Evolutionary conservation across 129 eudicot genomes (phyloP).

Genomic region (Centella asiatica): DNA sequence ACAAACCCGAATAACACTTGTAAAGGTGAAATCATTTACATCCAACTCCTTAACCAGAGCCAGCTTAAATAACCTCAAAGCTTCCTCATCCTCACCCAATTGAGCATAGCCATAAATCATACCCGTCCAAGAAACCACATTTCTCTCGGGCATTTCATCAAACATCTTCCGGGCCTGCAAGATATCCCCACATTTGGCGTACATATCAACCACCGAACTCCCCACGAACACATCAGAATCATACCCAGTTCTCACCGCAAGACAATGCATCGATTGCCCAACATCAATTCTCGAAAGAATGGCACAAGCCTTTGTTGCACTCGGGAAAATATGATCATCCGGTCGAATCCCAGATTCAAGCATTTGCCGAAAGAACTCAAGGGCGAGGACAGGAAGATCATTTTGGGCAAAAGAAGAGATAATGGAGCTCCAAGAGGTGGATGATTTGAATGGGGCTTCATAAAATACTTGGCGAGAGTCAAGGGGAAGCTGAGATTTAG

Average conservation of each 20-base stretch:
- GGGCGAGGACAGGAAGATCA: slow-evolving; percentile 54
- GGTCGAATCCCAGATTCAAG: slow-evolving; percentile 30
- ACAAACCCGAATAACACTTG: slow-evolving; percentile 75
- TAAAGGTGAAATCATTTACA: slow-evolving; percentile 81
- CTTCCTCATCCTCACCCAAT: slow-evolving; percentile 68
- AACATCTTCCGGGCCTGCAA: slow-evolving; percentile 71
- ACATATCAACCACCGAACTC: slow-evolving; percentile 87
- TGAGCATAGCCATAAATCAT: slow-evolving; percentile 85
- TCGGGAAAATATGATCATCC: slow-evolving; percentile 66
- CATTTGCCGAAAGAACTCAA: slow-evolving; percentile 49
- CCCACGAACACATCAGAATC: slow-evolving; percentile 63
- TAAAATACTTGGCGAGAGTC: slow-evolving; percentile 44
- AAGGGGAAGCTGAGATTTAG: slow-evolving; percentile 61
- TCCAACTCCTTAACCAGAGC: slow-evolving; percentile 48
- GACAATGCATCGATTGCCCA: slow-evolving; percentile 53
- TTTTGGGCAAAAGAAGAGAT: slow-evolving; percentile 69
- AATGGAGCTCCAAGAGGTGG: slow-evolving; percentile 88
- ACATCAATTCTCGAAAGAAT: slow-evolving; percentile 25
- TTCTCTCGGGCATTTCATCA: slow-evolving; percentile 75
- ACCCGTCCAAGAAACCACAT: slow-evolving; percentile 94
- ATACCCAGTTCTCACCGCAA: slow-evolving; percentile 55
- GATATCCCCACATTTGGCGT: slow-evolving; percentile 66
- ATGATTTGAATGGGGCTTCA: slow-evolving; percentile 46
- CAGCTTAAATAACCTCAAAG: slow-evolving; percentile 53
- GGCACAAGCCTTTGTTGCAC: slow-evolving; percentile 61